A percentile compares a stretch with the other conserved stretches of the same genome.
Conservation (phyloP, 148 eudicot species). For the Persicaria tinctoria region DNA sequence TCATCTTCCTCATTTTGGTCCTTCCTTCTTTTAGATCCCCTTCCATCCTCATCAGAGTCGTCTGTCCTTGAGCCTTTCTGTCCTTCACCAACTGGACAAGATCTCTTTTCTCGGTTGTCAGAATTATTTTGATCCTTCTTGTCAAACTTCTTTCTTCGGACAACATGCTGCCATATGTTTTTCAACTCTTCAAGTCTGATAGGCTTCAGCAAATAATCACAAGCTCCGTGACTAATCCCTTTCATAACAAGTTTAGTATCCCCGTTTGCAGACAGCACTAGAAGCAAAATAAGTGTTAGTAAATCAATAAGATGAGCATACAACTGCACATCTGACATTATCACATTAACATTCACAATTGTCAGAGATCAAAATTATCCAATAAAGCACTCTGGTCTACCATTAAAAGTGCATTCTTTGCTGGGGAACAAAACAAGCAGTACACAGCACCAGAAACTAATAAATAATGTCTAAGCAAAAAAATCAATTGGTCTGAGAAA, state of each 20-base stretch:
- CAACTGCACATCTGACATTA: background rate
- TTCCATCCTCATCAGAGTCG: slow-evolving; percentile 36
- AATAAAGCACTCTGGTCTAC: background rate
- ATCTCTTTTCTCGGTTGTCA: slow-evolving; percentile 25
- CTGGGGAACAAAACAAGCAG: too few relatives aligned
- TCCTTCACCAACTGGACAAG: slow-evolving; percentile 26
- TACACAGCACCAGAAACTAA: too few relatives aligned
- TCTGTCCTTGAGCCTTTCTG: slow-evolving; percentile 20
- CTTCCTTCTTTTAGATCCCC: slow-evolving; percentile 39
- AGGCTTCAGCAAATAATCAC: slow-evolving; percentile 91
- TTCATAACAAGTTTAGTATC: slow-evolving; percentile 73
- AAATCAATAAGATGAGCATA: background rate
- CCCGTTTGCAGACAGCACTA: slow-evolving; percentile 80
- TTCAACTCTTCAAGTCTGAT: slow-evolving; percentile 76
- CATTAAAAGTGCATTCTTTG: too few relatives aligned
- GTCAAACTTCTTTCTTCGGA: slow-evolving; percentile 40
- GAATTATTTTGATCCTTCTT: slow-evolving; percentile 26
- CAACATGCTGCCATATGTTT: slow-evolving; percentile 73
- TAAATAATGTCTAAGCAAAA: too few relatives aligned
- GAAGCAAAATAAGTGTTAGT: background rate
- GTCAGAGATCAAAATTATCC: background rate
- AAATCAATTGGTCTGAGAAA: background rate
- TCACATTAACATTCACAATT: too few relatives aligned
- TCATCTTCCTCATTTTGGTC: slow-evolving; percentile 40
- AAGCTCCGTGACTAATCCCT: slow-evolving; percentile 79